phyloP scores from a whole-genome alignment of 2,329 filamentous ascomycete species.

The Cladosporium sp. region DNA sequence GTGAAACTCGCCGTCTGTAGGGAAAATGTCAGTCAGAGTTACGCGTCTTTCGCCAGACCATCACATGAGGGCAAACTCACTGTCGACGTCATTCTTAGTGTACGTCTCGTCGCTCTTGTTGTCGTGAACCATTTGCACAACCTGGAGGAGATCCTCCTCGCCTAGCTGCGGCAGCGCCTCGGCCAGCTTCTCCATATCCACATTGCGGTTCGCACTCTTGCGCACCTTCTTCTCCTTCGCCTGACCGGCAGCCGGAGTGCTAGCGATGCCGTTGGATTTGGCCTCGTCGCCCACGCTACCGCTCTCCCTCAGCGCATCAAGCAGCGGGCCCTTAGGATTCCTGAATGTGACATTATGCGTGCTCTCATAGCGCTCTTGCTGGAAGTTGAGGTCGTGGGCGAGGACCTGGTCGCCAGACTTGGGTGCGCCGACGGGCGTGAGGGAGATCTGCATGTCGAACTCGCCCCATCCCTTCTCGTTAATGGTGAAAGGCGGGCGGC shows the following conservation, averaged over 20 bases:
- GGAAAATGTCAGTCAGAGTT: conserved; percentile 4
- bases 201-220: conserved; percentile 46
- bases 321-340: conserved; percentile 82
- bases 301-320: conserved; percentile 72
- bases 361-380: conserved; percentile 70
- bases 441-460: conserved; percentile 87
- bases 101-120: conserved; percentile 92
- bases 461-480: conserved; percentile 96
- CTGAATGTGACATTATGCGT: conserved; percentile 79
- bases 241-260: conserved; percentile 42
- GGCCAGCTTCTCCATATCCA: conserved; percentile 95
- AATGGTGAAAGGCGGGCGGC: conserved; percentile 80
- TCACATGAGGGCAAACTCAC: conserved; percentile 46
- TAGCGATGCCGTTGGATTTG: conserved; percentile 51
- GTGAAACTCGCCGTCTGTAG: conserved; percentile 85
- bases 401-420: conserved; percentile 78
- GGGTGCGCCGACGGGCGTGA: conserved; percentile 63
- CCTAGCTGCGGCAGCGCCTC: conserved; percentile 81
- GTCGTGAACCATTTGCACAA: conserved; percentile 97
- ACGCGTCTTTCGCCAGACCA: neutral
- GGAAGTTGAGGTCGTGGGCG: conserved; percentile 88
- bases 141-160: conserved; percentile 88
- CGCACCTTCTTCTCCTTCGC: conserved; percentile 59
- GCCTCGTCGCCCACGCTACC: conserved; percentile 57
- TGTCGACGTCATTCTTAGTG: conserved; percentile 93